phyloP scores from a whole-genome alignment of 2,329 filamentous ascomycete genomes.

The Monosporascus sp. region DNA sequence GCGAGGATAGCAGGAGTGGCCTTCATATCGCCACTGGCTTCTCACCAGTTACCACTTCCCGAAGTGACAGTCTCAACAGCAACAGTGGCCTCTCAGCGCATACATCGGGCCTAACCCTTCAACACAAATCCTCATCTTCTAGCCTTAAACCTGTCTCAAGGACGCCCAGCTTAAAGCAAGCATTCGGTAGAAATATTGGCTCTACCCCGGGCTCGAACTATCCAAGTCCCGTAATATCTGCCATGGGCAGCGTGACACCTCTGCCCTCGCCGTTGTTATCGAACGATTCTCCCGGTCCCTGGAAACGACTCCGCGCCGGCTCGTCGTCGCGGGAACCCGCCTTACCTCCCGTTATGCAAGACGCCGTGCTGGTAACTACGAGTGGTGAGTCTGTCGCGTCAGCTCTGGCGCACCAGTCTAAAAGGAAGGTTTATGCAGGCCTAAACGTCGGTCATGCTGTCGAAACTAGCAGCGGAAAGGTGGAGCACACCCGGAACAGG shows the following conservation, averaged over 20 bases:
- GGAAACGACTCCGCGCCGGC: constrained; percentile 50
- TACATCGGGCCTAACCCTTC: constrained; percentile 26
- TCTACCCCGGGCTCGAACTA: constrained; percentile 61
- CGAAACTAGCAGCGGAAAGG: constrained; percentile 22
- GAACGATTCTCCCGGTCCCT: constrained; percentile 61
- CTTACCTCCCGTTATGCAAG: constrained; percentile 31
- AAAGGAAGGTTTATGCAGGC: constrained; percentile 52
- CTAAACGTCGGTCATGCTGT: constrained; percentile 31
- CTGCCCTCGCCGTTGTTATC: constrained; percentile 70
- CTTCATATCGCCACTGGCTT: constrained; percentile 37
- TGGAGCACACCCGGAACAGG: constrained; percentile 63
- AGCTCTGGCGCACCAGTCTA: constrained; percentile 47
- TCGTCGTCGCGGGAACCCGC: constrained; percentile 44
- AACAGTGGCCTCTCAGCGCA: constrained; percentile 27
- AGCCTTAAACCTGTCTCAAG: constrained; percentile 50
- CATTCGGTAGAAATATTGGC: constrained; percentile 45
- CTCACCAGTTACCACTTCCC: constrained; percentile 17
- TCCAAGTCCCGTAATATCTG: constrained; percentile 69
- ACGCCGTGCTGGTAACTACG: constrained; percentile 45
- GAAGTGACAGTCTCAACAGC: constrained; percentile 33
- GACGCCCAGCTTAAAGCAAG: constrained; percentile 58
- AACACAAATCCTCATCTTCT: constrained; percentile 37
- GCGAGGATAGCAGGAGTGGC: constrained; percentile 10
- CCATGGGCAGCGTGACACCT: constrained; percentile 74
- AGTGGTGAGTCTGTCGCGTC: constrained; percentile 49